Base-by-base conservation (phyloP, 768 basidiomycete species). In the Lentinus brumalis region DNA sequence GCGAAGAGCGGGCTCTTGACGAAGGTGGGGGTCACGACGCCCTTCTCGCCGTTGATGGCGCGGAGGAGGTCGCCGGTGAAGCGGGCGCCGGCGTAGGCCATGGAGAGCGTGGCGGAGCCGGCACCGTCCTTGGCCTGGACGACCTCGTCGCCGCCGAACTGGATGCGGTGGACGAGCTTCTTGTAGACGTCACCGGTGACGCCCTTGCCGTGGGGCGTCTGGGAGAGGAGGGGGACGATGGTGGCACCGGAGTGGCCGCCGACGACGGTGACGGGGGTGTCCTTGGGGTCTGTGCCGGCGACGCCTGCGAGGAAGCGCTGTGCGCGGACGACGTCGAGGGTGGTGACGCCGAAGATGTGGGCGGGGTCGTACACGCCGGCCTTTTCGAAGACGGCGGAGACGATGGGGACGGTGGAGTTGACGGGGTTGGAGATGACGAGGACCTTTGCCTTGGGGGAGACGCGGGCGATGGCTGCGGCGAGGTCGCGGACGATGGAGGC, bases 341-440 rank as follows among this genome's bases (percentile, higher is more conserved):
- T 94, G 72, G 96, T 98, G 64, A 99, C 90, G 83, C 96, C 97
- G 75, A 97, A 98, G 70, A 98, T 75, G 67, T 84, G 90, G 61
- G 80, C 79, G 57, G 94, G 93, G 81, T 99, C 86, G 79, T 91
- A 98, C 61, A 92, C 92, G 62, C 95, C 95, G 12, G 90, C 90
- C 75, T 94, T 92, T 78, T 91, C 86, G 74, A 97, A 88, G 60
- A 91, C 91, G 67, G 87, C 84, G 47, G 95, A 94, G 67, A 97
- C 95, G 69, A 99, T 97, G 69, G 97, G 96, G 61, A 98, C 97
- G 63, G 97, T 98, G 53, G 91, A 92, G 83, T 93, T 94, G 82
- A 97, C 96, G 56, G 96, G 96, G 88, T 99, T 99, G 69, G 96
- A 96, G 77, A 99, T 99, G 78, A 98, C 88, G 67, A 94, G 86